These are phyloP conservation scores for Sugiyamaella smithiae DNA, from an alignment of 805 yeast species.

Conservation along the genomic window DNA sequence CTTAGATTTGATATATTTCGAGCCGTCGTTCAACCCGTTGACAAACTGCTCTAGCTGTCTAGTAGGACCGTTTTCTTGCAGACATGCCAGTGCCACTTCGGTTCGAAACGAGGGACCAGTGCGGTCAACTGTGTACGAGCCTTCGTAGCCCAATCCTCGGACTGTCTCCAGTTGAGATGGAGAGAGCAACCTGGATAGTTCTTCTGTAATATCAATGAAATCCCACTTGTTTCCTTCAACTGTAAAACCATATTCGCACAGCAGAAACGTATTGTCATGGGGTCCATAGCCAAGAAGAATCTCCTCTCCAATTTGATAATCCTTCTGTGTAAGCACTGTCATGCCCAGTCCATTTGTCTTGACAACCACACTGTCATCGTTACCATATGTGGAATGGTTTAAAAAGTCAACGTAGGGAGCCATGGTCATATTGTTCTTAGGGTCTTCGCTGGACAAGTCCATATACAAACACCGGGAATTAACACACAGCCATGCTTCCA, in stretches of 20 bases:
- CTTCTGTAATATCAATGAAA: slow-evolving; percentile 57
- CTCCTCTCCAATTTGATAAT: slow-evolving; percentile 49
- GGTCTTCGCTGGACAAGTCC: slow-evolving; percentile 41
- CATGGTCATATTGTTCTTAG: slow-evolving; percentile 72
- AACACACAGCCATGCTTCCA: slow-evolving; percentile 82
- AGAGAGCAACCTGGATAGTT: slow-evolving; percentile 40
- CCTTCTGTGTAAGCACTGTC: slow-evolving; percentile 43
- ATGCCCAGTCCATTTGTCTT: slow-evolving; percentile 49
- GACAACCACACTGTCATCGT: slow-evolving; percentile 23
- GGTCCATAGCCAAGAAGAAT: slow-evolving; percentile 79
- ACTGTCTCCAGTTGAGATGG: slow-evolving; percentile 46
- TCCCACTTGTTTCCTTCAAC: slow-evolving; percentile 62
- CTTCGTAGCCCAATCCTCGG: slow-evolving; percentile 54
- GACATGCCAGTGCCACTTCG: slow-evolving; percentile 64
- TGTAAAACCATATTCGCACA: slow-evolving; percentile 85
- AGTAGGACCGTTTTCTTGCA: slow-evolving; percentile 7
- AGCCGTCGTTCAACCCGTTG: slow-evolving; percentile 16
- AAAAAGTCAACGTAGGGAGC: slow-evolving; percentile 90
- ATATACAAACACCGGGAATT: slow-evolving; percentile 89
- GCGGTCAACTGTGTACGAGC: slow-evolving; percentile 64
- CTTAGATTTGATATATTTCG: slow-evolving; percentile 4
- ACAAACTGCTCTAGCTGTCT: slow-evolving; percentile 9
- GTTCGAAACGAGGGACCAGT: slow-evolving; percentile 66
- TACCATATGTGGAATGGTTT: slow-evolving; percentile 55
- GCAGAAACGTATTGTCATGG: slow-evolving; percentile 76